Evolutionary conservation across 148 eudicot species (phyloP), one percentile per base, ranked within the genome.

Genomic region (Camellia granthamiana): DNA sequence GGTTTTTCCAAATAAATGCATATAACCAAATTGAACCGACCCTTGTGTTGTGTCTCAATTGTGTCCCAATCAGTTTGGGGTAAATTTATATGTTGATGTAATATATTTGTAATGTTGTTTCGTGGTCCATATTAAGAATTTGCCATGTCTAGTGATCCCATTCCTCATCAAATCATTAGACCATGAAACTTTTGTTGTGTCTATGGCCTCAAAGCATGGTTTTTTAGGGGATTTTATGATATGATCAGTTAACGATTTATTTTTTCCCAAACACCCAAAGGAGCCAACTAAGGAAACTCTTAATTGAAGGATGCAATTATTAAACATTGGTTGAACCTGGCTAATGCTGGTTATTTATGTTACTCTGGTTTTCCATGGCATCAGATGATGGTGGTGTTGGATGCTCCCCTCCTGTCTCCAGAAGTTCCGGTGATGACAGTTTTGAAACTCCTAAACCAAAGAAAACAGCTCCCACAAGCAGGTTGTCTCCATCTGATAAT

Each of bases 361-460:
- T 46, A 43, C 70, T 55, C 8, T 78, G 38, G 56, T 78, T 76
- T 80, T 85, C 58, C 47, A 38, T 78, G 80, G 69, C 44, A 76
- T 79, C 91, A 92, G 98, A 84, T 76, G 75, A 77, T 54, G 82
- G 83, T 55, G 66, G 77, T 72, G 81, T 76, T 65, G 82, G 74
- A 42, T 51, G 69, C 69, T 88, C 92, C 60, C 84, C 97, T 79
- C 74, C 84, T 55, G 62, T 86, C 19, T 83, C 91, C 51, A 81
- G 83, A 77, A 84, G 89, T 78, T 67, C 79, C 43, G 2, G 21
- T 42, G 66, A 72, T 75, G 49, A 59, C 52, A 84, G 78, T 67
- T 70, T 64, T 41, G 89, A 82, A 78, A 85, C 94, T 46, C 87
- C 92, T 64, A 87, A 90, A 75, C 73, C 71, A 72, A 91, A 81